Evolutionary conservation across 129 eudicot species (phyloP), one percentile per base, ranked within the genome.

Genomic region (sunflower (Helianthus annuus)): DNA sequence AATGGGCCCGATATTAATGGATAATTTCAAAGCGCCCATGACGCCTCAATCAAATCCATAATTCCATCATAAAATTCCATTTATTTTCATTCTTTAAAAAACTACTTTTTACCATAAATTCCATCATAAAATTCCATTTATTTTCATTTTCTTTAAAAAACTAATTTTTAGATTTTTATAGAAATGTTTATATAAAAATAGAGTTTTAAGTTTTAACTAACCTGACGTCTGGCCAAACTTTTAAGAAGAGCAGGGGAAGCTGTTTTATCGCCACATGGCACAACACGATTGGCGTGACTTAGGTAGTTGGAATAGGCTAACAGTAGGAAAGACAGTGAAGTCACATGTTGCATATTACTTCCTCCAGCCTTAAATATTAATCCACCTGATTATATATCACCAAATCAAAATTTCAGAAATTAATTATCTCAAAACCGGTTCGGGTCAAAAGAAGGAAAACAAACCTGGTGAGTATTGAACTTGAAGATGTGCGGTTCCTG

Each of bases 261-360:
- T 5, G 89, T 70, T 42, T 80, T 69, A 29, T 49, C 72, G 29
- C 86, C 96, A 89, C 98, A 93, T 87, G 97, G 89, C 83, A 93
- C 98, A 2, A 22, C 80, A 39, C 70, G 97, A 82, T 89, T 85
- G 89, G 98, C 85, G 24, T 93, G 98, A 85, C 97, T 93, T 4
- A 93, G 84, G 74, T 93, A 93, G 81, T 93, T 93, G 48, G 98
- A 90, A 77, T 93, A 93, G 65, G 96, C 96, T 52, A 93, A 73
- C 10, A 93, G 84, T 22, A 93, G 84, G 66, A 93, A 93, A 14
- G 98, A 93, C 19, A 93, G 67, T 59, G 98, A 93, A 16, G 98
- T 93, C 78, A 90, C 98, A 84, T 90, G 97, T 78, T 93, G 98
- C 98, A 93, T 93, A 89, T 90, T 93, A 76, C 97, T 83, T 34